Conservation (phyloP, 805 yeast species). For the Cyberlindnera veronae region DNA sequence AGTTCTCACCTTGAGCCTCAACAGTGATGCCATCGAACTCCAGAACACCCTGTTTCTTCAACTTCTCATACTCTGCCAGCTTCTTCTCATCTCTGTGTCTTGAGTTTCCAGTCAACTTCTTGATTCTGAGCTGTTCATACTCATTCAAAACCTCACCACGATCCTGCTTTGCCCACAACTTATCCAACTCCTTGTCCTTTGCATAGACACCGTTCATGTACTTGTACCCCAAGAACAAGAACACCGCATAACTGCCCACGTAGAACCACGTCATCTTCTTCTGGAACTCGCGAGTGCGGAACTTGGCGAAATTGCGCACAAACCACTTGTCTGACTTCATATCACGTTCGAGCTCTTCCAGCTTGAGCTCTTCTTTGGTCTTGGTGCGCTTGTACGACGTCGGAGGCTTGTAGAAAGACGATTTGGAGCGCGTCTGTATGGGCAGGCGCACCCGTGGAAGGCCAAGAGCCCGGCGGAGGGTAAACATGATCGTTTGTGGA, state of each 20-base stretch:
- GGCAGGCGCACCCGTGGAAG: too few species aligned
- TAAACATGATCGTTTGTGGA: too few species aligned
- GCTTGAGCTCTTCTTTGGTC: constrained; percentile 32
- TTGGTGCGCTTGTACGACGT: constrained; percentile 21
- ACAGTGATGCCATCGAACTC: constrained; percentile 31
- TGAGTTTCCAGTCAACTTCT: constrained; percentile 55
- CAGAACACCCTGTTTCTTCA: constrained; percentile 37
- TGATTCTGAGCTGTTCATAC: constrained; percentile 59
- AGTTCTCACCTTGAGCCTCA: constrained; percentile 32
- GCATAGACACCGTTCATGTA: constrained; percentile 64
- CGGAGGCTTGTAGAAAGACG: constrained; percentile 25
- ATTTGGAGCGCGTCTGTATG: constrained; percentile 11
- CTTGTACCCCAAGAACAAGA: constrained; percentile 55
- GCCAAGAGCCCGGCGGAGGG: too few species aligned
- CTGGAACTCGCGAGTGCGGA: constrained; percentile 54
- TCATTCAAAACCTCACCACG: constrained; percentile 39
- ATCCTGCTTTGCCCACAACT: constrained; percentile 36
- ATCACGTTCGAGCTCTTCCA: constrained; percentile 31
- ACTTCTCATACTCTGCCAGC: constrained; percentile 53
- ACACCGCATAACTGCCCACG: constrained; percentile 53
- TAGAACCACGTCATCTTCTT: constrained; percentile 62
- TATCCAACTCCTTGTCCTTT: constrained; percentile 58
- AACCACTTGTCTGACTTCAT: constrained; percentile 34
- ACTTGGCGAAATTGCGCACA: constrained; percentile 50
- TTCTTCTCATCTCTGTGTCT: constrained; percentile 63